A percentile compares a stretch with the other conserved stretches of the same genome.
phyloP scores from a whole-genome alignment of 768 basidiomycete genomes.

The Podaxis carcinomalis region DNA sequence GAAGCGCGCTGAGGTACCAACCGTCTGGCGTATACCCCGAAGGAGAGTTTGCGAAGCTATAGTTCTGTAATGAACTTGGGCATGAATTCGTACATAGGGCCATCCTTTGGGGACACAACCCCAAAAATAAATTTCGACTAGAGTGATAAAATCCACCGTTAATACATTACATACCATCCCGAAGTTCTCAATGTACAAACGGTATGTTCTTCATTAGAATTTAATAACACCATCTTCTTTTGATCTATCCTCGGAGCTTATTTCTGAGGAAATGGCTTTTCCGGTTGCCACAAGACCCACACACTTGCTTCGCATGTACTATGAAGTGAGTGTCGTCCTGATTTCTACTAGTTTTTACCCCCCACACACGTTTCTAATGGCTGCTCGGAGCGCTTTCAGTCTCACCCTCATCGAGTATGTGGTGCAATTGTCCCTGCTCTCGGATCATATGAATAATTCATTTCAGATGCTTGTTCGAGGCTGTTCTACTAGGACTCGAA shows the following conservation, averaged over 20 bases:
- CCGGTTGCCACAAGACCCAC: neutral
- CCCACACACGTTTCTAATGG: neutral
- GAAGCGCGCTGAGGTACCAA: neutral
- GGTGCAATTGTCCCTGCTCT: neutral
- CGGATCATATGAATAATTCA: neutral
- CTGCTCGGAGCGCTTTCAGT: neutral
- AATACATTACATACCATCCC: neutral
- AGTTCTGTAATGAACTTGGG: no score
- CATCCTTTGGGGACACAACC: no score
- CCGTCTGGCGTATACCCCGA: neutral
- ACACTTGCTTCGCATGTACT: neutral
- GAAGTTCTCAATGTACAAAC: neutral
- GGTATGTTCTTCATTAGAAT: neutral
- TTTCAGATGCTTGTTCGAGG: neutral
- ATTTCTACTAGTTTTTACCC: neutral
- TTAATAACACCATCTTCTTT: neutral
- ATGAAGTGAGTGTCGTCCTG: neutral
- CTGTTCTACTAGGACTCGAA: neutral
- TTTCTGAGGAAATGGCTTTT: neutral
- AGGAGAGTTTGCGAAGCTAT: neutral
- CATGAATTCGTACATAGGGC: no score
- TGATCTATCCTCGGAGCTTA: neutral
- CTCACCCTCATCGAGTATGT: neutral
- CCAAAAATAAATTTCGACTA: no score
- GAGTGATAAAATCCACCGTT: no score